Evolutionary conservation across 2,329 filamentous ascomycete species (phyloP).

Genomic region (Scedosporium apiospermum): DNA sequence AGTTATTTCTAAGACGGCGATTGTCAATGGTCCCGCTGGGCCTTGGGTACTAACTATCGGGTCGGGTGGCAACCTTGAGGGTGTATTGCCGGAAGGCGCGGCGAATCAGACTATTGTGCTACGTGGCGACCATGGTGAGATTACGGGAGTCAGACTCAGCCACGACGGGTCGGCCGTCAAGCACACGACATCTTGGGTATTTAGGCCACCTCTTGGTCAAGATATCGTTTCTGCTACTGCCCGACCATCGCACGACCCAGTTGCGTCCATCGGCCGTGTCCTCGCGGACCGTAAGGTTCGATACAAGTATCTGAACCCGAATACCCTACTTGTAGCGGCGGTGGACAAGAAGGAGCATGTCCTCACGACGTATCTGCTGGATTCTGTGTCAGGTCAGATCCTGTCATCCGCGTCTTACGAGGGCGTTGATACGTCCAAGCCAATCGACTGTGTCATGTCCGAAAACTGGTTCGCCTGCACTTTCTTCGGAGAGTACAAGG

Average conservation of each 20-base stretch:
- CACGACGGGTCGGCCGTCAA: conserved; percentile 28
- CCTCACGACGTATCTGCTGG: conserved; percentile 69
- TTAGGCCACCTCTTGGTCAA: conserved; percentile 56
- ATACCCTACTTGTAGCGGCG: conserved; percentile 67
- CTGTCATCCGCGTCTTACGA: conserved; percentile 62
- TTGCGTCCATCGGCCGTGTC: conserved; percentile 91
- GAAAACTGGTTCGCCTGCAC: conserved; percentile 96
- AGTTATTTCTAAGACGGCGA: conserved; percentile 29
- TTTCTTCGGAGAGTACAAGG: conserved; percentile 54
- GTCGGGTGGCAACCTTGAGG: conserved; percentile 35
- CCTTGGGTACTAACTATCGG: conserved; percentile 46
- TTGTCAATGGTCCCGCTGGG: conserved; percentile 42
- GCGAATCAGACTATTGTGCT: conserved; percentile 47
- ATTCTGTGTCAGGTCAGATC: conserved; percentile 75
- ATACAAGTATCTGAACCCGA: conserved; percentile 95
- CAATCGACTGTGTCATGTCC: conserved; percentile 68
- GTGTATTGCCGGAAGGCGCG: conserved; percentile 33
- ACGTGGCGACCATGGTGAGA: conserved; percentile 33
- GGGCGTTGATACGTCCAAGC: conserved; percentile 64
- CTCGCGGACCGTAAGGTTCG: conserved; percentile 85
- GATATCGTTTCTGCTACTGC: conserved; percentile 59
- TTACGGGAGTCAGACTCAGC: conserved; percentile 47
- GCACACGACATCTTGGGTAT: conserved; percentile 58
- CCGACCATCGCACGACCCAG: conserved; percentile 67
- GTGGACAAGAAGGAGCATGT: conserved; percentile 47